Evolutionary conservation across 73 alveolate species (phyloP), one percentile per base, ranked within the genome.

Genomic region (Blepharisma japonicum): DNA sequence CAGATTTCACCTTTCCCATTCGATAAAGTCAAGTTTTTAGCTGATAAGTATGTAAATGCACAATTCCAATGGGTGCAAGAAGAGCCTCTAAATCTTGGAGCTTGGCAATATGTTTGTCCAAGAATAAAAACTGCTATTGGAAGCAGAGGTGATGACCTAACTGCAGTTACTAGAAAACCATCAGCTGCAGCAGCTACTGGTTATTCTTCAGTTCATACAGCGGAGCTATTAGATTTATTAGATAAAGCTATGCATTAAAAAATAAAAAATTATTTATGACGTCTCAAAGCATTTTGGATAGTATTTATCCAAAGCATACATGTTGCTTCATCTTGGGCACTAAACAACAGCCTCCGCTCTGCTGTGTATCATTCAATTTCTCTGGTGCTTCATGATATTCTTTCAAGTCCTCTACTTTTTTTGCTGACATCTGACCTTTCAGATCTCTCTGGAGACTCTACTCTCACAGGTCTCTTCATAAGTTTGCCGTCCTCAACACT

Each of bases 1-100:
- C 91, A 89, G 83, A 45, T 88, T 47, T 86, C 89, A 49, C 97
- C 97, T 38, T 77, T 91, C 87, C 97, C 97, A 18, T 91, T 86
- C 84, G 91, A 88, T 20, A 79, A 86, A 6, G 77, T 91, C 45
- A 72, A 79, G 71, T 68, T 70, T 50, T 83, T 53, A 45, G 74
- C 84, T 56, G 80, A 68, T 6, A 68, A 56, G 6, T 88, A 71
- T 85, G 77, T 86, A 61, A 86, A 83, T 46, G 90, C 88, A 8
- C 84, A 49, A 11, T 39, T 87, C 68, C 77, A 51, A 6, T 89
- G 93, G 88, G 46, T 56, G 68, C 94, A 92, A 86, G 98, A 92
- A 42, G 98, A 92, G 80, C 98, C 89, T 23, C 77, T 82, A 77
- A 92, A 92, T 79, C 79, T 66, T 71, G 96, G 96, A 18, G 84